Base-by-base conservation (phyloP, 306 rosid species). In the Dalbergia cochinchinensis region DNA sequence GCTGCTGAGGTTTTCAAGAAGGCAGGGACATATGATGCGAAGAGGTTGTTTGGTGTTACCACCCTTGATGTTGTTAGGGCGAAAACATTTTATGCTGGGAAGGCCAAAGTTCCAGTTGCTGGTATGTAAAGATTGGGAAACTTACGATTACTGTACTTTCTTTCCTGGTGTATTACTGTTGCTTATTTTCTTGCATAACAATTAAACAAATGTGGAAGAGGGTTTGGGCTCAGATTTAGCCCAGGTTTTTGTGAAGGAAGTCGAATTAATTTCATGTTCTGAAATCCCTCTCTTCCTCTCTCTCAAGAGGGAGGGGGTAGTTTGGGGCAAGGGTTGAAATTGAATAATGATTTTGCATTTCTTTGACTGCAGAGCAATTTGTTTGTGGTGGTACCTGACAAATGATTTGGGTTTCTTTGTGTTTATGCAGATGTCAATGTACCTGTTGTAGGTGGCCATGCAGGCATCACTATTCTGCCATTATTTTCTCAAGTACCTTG, bases 21-120 rank as follows among this genome's bases (percentile, higher is more conserved):
- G 82, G 98, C 98, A 0, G 98, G 98, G 15, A 86, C 90, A 3
- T 95, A 83, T 7, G 91, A 95, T 50, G 98, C 88, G 82, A 95
- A 71, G 89, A 93, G 58, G 85, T 77, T 93, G 93, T 95, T 95
- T 70, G 99, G 99, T 76, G 99, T 95, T 41, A 95, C 99, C 33
- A 95, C 99, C 69, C 98, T 95, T 80, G 99, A 95, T 85, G 99
- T 95, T 20, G 99, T 95, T 14, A 83, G 99, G 82, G 99, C 98
- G 10, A 95, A 89, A 86, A 93, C 99, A 41, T 95, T 95, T 87
- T 95, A 95, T 82, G 98, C 99, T 86, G 97, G 96, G 26, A 91
- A 95, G 82, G 97, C 98, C 31, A 89, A 86, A 22, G 91, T 79
- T 71, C 93, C 97, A 19, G 94, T 93, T 82, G 94, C 94, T 41